These are phyloP conservation scores for Tolypocladium ovalisporum DNA, from an alignment of 2,329 filamentous ascomycete species.

Conservation along the genomic window DNA sequence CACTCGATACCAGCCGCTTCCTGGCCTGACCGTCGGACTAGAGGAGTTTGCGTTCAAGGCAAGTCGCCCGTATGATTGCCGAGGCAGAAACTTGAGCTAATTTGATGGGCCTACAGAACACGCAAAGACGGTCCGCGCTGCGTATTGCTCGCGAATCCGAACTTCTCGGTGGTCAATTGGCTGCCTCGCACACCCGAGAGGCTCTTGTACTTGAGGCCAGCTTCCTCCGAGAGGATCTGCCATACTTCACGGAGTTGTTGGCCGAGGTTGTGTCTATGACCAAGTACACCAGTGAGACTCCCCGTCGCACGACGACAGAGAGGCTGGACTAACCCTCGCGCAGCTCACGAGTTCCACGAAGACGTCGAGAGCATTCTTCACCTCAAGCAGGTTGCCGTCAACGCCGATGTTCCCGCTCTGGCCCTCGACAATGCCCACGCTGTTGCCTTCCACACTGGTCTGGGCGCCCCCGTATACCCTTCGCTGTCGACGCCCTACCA, in stretches of 20 bases:
- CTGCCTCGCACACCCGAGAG: constrained; percentile 82
- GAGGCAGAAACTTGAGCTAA: constrained; percentile 30
- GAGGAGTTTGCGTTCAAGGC: constrained; percentile 98
- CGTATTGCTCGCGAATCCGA: constrained; percentile 93
- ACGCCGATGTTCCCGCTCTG: constrained; percentile 50
- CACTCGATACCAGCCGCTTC: constrained; percentile 81
- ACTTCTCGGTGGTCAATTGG: constrained; percentile 85
- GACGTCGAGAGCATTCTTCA: constrained; percentile 70
- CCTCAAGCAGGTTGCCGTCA: constrained; percentile 63
- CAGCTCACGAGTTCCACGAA: constrained; percentile 85
- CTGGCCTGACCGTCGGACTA: constrained; percentile 80
- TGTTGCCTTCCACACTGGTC: constrained; percentile 85
- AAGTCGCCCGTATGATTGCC: constrained; percentile 4
- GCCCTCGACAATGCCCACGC: constrained; percentile 80
- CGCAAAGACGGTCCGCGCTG: constrained; percentile 75
- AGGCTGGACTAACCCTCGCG: constrained; percentile 5
- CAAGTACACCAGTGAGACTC: constrained; percentile 62
- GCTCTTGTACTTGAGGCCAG: constrained; percentile 85
- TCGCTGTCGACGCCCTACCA: constrained; percentile 59
- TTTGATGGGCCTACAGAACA: constrained; percentile 52
- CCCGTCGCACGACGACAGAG: constrained; percentile 5
- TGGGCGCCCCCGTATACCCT: constrained; percentile 69
- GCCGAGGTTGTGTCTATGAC: constrained; percentile 84
- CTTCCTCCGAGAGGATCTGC: constrained; percentile 91
- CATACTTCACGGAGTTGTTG: constrained; percentile 93